Base-by-base conservation (phyloP, 169 alveolate species). In the Perkinsus marinus region DNA sequence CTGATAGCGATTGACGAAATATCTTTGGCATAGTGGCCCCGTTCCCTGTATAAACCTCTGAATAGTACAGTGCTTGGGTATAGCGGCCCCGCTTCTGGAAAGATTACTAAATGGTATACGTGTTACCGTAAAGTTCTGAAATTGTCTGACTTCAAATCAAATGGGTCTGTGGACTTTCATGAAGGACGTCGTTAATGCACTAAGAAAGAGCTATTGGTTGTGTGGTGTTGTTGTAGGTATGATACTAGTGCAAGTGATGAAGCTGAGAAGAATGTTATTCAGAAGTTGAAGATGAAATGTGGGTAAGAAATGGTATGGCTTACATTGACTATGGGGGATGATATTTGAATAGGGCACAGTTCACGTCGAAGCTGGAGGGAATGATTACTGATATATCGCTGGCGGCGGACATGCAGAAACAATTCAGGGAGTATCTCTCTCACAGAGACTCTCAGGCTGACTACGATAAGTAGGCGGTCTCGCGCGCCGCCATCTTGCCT, bases 291-390 rank as follows among this genome's bases (percentile, higher is more conserved):
- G 93, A 94, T 95, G 95, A 93, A 94, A 39, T 95, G 97, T 30
- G 79, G 79, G 92, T 93, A 22, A 90, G 79, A 10, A 46, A 3
- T 37, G 79, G 39, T 5, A 90, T 41, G 46, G 10, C 19, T 10
- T 41, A n/a, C 13, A 10, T 13, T 37, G 68, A 0, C 3, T 22
- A n/a, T 13, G 30, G 6, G 79, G 43, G 90, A 43, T 91, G 89
- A 39, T 93, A 95, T 57, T 57, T 26, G 26, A 57, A 16, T 93
- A 98, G 99, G 10, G 96, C 98, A 3, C 96, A 96, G 90, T 96
- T 96, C 94, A 97, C 99, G 16, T 93, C 96, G 89, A 96, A 96
- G 93, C 93, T 97, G 68, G 99, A 97, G 94, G 99, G 98, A 39
- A 95, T 94, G 98, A 91, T 94, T 43, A 91, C 91, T 41, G 98